These are phyloP conservation scores for Cryptomeria japonica DNA, from an alignment of 75 land plant species.

Conservation along the genomic window DNA sequence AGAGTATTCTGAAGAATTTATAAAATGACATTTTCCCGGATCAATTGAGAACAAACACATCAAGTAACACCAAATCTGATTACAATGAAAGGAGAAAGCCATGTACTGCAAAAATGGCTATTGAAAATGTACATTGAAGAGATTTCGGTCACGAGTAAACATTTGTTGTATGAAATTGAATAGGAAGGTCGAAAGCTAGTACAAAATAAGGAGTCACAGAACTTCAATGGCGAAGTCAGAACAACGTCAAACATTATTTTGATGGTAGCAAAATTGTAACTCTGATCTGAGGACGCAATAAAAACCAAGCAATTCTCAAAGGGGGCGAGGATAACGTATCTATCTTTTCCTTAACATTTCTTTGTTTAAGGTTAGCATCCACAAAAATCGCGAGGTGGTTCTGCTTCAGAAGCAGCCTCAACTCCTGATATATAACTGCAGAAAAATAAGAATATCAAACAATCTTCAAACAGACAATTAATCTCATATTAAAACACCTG, in stretches of 20 bases:
- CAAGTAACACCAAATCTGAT: neutral
- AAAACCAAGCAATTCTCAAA: neutral
- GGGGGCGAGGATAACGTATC: neutral
- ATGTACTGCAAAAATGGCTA: neutral
- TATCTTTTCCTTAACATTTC: neutral
- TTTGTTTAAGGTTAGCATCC: neutral
- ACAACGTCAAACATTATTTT: neutral
- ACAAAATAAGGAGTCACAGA: neutral
- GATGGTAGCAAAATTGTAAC: neutral
- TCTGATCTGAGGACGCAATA: neutral
- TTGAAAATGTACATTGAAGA: neutral
- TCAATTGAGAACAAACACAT: neutral
- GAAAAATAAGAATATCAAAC: neutral
- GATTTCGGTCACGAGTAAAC: neutral
- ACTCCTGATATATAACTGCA: constrained; percentile 2
- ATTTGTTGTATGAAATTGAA: neutral
- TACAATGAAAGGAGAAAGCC: neutral
- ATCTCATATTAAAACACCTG: neutral
- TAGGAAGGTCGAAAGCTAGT: neutral
- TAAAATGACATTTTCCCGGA: neutral
- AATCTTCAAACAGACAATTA: neutral
- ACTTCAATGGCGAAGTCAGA: no score
- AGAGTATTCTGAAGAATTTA: neutral
- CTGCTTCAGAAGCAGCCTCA: constrained; percentile 8
- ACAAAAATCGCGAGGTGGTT: constrained; percentile 2